Conservation (phyloP, 768 basidiomycete genomes). For the Pisolithus tinctorius region DNA sequence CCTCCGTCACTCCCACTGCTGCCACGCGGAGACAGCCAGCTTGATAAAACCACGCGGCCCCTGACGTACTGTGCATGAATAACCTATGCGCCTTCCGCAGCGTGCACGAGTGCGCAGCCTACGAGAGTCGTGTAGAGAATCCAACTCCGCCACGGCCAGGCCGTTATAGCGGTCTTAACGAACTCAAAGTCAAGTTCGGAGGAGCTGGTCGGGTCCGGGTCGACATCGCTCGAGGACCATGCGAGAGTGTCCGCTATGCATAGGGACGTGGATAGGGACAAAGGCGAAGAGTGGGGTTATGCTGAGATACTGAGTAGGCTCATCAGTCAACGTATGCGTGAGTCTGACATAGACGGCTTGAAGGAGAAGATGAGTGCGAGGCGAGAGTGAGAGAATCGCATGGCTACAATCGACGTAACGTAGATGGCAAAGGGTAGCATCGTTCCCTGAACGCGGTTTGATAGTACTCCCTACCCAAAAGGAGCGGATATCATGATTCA, state of each 20-base stretch:
- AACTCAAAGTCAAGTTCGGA: conserved; percentile 79
- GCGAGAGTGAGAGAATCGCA: neutral
- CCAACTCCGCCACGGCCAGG: conserved; percentile 59
- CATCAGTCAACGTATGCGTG: conserved; percentile 22
- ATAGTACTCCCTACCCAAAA: conserved; percentile 83
- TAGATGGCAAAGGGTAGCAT: conserved; percentile 44
- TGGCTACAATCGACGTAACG: neutral
- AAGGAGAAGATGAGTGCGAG: neutral
- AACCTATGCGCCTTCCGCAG: conserved; percentile 52
- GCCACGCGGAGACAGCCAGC: neutral
- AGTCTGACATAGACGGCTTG: neutral
- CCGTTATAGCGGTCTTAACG: conserved; percentile 62
- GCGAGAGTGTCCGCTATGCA: conserved; percentile 46
- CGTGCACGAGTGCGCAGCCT: conserved; percentile 49
- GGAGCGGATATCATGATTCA: conserved; percentile 34
- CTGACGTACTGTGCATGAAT: conserved; percentile 38
- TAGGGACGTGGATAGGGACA: conserved; percentile 19
- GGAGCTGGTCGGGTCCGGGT: conserved; percentile 40
- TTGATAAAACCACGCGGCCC: neutral
- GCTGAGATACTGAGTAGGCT: conserved; percentile 42
- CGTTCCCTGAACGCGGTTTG: conserved; percentile 65
- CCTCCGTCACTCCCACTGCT: neutral
- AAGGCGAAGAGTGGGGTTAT: conserved; percentile 53
- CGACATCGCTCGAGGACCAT: neutral
- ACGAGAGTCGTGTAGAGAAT: conserved; percentile 59